Conservation (phyloP, 495 filamentous ascomycete genomes). For the Podospora comata region DNA sequence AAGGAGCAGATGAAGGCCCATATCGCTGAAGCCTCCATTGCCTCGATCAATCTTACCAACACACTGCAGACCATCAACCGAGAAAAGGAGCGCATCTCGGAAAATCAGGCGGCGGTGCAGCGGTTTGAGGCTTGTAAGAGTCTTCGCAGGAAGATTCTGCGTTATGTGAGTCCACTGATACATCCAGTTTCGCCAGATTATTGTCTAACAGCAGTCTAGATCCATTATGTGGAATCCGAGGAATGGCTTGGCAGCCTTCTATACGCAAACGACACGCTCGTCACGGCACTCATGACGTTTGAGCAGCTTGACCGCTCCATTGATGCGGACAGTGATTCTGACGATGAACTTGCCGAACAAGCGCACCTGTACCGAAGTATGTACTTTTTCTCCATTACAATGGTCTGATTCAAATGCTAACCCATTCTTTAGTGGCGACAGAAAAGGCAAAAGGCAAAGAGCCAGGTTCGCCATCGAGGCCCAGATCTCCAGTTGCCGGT, state of each 20-base stretch:
- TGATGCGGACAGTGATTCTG: constrained; percentile 94
- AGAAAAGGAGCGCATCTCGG: constrained; percentile 81
- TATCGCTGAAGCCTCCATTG: constrained; percentile 81
- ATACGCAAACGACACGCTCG: constrained; percentile 79
- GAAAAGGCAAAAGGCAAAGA: constrained; percentile 51
- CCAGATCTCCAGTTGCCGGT: constrained; percentile 32
- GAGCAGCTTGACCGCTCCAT: constrained; percentile 93
- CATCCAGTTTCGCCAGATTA: neutral
- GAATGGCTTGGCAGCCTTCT: constrained; percentile 77
- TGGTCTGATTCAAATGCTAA: constrained; percentile 19
- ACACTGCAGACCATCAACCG: constrained; percentile 86
- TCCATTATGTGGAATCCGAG: constrained; percentile 78
- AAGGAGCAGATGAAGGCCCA: constrained; percentile 77
- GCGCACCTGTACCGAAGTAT: constrained; percentile 53
- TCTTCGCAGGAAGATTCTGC: constrained; percentile 75
- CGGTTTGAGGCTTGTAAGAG: constrained; percentile 84
- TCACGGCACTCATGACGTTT: constrained; percentile 89
- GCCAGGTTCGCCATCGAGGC: constrained; percentile 35
- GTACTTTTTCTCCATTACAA: neutral
- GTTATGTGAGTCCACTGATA: constrained; percentile 57
- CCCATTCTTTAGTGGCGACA: constrained; percentile 41
- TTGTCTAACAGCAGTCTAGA: constrained; percentile 39
- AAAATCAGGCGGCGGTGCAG: constrained; percentile 69
- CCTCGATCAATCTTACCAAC: constrained; percentile 88
- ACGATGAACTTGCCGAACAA: constrained; percentile 60